phyloP scores from a whole-genome alignment of 768 basidiomycete species.

The Suillus occidentalis region DNA sequence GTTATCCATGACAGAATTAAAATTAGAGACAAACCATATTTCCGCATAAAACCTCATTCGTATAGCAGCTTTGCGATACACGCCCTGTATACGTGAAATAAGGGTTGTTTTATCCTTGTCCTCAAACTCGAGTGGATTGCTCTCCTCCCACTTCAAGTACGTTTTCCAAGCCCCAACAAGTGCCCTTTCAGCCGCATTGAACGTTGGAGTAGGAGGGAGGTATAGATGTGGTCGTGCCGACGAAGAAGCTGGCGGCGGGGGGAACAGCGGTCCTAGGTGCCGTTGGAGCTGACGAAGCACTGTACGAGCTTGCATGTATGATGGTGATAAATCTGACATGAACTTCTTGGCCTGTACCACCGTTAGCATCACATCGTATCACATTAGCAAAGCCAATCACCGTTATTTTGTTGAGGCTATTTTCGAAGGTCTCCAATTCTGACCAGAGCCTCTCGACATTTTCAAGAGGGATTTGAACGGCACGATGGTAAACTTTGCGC shows the following conservation, averaged over 20 bases:
- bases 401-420: conserved; percentile 83
- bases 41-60: conserved; percentile 95
- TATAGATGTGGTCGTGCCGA: conserved; percentile 45
- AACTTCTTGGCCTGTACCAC: conserved; percentile 84
- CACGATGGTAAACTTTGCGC: conserved; percentile 89
- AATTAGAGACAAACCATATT: conserved; percentile 65
- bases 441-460: conserved; percentile 93
- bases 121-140: conserved; percentile 90
- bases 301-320: conserved; percentile 93
- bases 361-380: conserved; percentile 14
- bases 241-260: conserved; percentile 44
- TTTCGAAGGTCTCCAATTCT: conserved; percentile 92
- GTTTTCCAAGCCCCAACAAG: conserved; percentile 86
- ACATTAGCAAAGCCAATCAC: conserved; percentile 33
- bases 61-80: conserved; percentile 86
- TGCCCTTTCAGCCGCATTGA: conserved; percentile 68
- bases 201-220: conserved; percentile 71
- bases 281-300: conserved; percentile 81
- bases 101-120: conserved; percentile 73
- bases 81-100: conserved; percentile 70
- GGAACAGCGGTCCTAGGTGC: conserved; percentile 62
- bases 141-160: conserved; percentile 95
- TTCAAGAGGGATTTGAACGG: conserved; percentile 91
- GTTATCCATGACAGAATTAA: conserved; percentile 5
- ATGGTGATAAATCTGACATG: conserved; percentile 86